A percentile compares a stretch with the other conserved stretches of the same genome.
Evolutionary conservation across 495 filamentous ascomycete species (phyloP).

Genomic region (Lasiosphaeria ovina): DNA sequence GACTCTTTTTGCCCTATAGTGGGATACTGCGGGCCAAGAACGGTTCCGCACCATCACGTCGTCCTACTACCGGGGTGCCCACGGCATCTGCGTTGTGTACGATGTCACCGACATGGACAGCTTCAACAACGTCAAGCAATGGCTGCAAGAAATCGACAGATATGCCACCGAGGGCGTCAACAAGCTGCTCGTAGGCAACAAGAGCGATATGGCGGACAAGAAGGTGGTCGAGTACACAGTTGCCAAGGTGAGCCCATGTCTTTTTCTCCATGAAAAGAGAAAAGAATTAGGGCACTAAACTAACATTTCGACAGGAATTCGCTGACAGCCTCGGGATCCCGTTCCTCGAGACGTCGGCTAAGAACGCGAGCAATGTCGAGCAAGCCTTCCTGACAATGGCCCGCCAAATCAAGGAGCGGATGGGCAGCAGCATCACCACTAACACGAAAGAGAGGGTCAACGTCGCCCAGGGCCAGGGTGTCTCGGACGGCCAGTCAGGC

Average conservation of each 20-base stretch:
- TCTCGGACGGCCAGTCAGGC: slow-evolving; percentile 83
- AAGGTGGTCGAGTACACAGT: slow-evolving; percentile 99
- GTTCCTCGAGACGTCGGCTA: slow-evolving; percentile 98
- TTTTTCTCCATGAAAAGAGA: not conserved
- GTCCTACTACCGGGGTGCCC: slow-evolving; percentile 96
- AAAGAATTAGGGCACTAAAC: not conserved
- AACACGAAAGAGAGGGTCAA: slow-evolving; percentile 98
- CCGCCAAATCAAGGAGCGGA: slow-evolving; percentile 98
- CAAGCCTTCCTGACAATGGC: slow-evolving; percentile 99
- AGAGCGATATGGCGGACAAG: slow-evolving; percentile 99
- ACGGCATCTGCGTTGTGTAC: slow-evolving; percentile 99
- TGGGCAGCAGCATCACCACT: slow-evolving; percentile 90
- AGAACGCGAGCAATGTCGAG: slow-evolving; percentile 99
- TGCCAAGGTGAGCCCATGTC: slow-evolving; percentile 71
- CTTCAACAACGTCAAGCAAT: slow-evolving; percentile 99
- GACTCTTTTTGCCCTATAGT: slow-evolving; percentile 52
- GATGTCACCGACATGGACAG: slow-evolving; percentile 99
- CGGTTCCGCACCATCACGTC: slow-evolving; percentile 99
- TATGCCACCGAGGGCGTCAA: slow-evolving; percentile 99
- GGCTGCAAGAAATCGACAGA: slow-evolving; percentile 98
- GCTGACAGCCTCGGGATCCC: slow-evolving; percentile 98
- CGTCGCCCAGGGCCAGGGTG: slow-evolving; percentile 89
- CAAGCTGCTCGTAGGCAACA: slow-evolving; percentile 98
- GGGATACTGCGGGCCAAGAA: slow-evolving; percentile 98
- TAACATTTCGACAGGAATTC: slow-evolving; percentile 71